These are phyloP conservation scores for Boletales sp. DNA, from an alignment of 768 basidiomycete species.

Conservation along the genomic window DNA sequence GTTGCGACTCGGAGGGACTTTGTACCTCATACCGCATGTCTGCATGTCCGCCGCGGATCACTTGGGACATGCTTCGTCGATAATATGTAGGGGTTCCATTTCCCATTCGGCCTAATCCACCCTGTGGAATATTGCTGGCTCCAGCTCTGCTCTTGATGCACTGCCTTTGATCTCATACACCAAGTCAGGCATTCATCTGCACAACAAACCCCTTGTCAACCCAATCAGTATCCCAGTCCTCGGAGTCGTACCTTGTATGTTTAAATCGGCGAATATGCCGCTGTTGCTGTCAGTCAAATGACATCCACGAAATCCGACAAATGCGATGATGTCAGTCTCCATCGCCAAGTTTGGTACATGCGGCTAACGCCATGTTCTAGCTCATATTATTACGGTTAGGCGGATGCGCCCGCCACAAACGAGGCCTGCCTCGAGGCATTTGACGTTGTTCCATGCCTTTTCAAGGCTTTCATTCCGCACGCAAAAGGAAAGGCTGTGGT, in stretches of 20 bases:
- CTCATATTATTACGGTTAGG: conserved; percentile 1
- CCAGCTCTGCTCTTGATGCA: conserved; percentile 8
- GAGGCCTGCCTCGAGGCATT: conserved; percentile 28
- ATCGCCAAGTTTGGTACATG: conserved; percentile 10
- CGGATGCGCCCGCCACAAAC: conserved; percentile 10
- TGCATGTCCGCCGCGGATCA: conserved; percentile 1
- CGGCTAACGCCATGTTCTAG: conserved; percentile 10
- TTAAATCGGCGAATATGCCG: background rate
- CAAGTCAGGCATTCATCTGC: background rate
- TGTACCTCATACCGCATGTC: background rate
- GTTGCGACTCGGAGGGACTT: too few species aligned
- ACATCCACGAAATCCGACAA: background rate
- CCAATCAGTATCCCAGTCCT: background rate
- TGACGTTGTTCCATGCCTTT: conserved; percentile 17
- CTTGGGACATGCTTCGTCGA: too few species aligned
- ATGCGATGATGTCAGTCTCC: conserved; percentile 4
- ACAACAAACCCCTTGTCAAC: background rate
- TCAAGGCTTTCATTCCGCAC: conserved; percentile 11
- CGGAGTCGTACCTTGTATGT: background rate
- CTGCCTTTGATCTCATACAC: conserved; percentile 2
- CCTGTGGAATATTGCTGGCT: conserved; percentile 2
- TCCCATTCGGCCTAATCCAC: background rate
- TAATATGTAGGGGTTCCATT: background rate
- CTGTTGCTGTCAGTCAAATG: background rate
- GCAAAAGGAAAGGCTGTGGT: conserved; percentile 1